phyloP scores from a whole-genome alignment of 371 early-diverging fungal genomes.

The Mucor lusitanicus region DNA sequence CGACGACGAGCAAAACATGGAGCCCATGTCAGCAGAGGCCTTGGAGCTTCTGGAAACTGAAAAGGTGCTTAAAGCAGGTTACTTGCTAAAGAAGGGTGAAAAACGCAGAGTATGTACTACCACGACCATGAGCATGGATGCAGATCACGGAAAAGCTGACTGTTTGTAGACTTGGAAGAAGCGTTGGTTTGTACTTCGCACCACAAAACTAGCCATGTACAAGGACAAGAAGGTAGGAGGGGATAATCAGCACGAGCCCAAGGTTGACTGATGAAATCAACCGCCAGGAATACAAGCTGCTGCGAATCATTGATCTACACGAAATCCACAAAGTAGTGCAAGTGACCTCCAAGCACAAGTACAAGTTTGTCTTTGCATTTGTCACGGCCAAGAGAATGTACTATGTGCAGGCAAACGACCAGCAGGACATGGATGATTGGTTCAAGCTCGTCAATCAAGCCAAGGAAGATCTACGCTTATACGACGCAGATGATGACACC shows the following conservation, averaged over 20 bases:
- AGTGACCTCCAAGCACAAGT: constrained; percentile 67
- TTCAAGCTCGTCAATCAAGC: constrained; percentile 57
- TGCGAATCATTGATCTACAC: constrained; percentile 72
- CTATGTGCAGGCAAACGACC: constrained; percentile 72
- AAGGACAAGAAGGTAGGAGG: constrained; percentile 80
- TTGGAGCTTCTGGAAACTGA: constrained; percentile 63
- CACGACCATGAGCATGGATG: not conserved
- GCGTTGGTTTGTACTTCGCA: constrained; percentile 84
- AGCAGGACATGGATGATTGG: constrained; percentile 74
- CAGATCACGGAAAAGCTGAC: not conserved
- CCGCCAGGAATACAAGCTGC: constrained; percentile 75
- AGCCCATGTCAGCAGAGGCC: constrained; percentile 51
- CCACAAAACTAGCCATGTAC: constrained; percentile 81
- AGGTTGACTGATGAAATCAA: not conserved
- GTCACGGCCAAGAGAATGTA: constrained; percentile 76
- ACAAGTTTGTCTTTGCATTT: constrained; percentile 73
- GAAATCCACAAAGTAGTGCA: constrained; percentile 78
- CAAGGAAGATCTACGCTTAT: constrained; percentile 43
- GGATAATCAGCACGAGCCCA: no score
- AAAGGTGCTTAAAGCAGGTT: constrained; percentile 68
- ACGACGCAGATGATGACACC: constrained; percentile 53
- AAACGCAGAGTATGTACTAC: constrained; percentile 60
- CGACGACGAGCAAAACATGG: constrained; percentile 51
- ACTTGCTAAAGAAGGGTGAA: constrained; percentile 79
- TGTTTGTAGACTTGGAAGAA: constrained; percentile 76